Base-by-base conservation (phyloP, 2,329 filamentous ascomycete genomes). In the Phialophora macrospora region DNA sequence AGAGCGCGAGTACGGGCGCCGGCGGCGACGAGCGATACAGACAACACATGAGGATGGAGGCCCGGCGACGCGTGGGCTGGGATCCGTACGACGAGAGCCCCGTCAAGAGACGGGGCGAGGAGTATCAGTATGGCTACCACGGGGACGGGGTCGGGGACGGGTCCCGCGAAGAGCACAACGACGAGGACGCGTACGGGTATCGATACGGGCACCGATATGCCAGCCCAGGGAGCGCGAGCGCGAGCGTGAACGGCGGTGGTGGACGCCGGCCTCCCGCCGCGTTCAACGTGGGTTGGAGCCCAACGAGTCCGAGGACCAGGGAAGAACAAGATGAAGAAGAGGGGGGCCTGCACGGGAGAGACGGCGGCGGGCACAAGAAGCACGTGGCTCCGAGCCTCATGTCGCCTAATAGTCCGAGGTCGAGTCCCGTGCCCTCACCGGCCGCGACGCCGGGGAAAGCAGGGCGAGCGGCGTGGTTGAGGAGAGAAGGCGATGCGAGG, bases 21-120 rank as follows among this genome's bases (percentile, higher is more conserved):
- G 88, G 87, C 2, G 82, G 83, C 4, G 85, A 90, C 70, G 81
- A 85, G 4, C 82, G 88, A 34, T 80, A 87, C 62, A 84, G 88
- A 6, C 85, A 85, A 60, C 81, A 83, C 0, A 80, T 88, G 1
- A 81, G 88, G 14, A 78, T 82, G 3, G 86, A 89, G 68, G 88
- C 88, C 3, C 76, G 86, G 24, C 78, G 82, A 56, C 80, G 86
- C 55, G 87, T 91, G 0, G 88, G 88, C 12, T 91, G 90, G 77
- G 88, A 91, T 73, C 88, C 88, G 0, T 91, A 90, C 74, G 86
- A 90, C 65, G 88, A 91, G 74, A 88, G 85, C 63, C 88, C 88
- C 0, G 80, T 90, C 59, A 90, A 90, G 74, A 80, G 82, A 12
- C 80, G 86, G 2, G 86, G 87, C 1, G 88, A 90, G 73, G 86